These are phyloP conservation scores for Thalassiosira oceanica DNA, from an alignment of 352 stramenopile genomes.

Conservation along the genomic window DNA sequence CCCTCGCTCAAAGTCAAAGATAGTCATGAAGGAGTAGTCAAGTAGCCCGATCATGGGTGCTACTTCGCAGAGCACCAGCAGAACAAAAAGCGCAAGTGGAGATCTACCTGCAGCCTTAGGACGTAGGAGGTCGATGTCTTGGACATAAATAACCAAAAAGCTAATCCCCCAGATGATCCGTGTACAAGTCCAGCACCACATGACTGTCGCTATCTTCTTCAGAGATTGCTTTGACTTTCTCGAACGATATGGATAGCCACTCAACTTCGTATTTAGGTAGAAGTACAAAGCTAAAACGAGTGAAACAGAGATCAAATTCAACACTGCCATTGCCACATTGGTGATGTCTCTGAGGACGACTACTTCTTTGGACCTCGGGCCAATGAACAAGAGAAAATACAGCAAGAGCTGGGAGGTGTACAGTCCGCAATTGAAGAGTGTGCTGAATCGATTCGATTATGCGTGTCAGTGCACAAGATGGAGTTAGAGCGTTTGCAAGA, in stretches of 20 bases:
- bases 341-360: constrained; percentile 49
- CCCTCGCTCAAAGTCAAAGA: constrained; percentile 38
- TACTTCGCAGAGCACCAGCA: constrained; percentile 70
- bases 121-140: constrained; percentile 56
- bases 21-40: constrained; percentile 57
- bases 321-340: constrained; percentile 55
- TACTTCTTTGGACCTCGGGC: constrained; percentile 15
- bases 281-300: constrained; percentile 57
- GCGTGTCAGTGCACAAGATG: no score
- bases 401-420: constrained; percentile 64
- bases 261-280: constrained; percentile 58
- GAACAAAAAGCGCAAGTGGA: constrained; percentile 51
- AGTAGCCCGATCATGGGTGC: constrained; percentile 60
- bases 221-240: constrained; percentile 36
- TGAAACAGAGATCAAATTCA: constrained; percentile 59
- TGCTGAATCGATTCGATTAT: no score
- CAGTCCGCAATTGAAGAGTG: constrained; percentile 65
- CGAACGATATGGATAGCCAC: constrained; percentile 61
- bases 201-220: constrained; percentile 47
- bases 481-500: no score
- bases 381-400: constrained; percentile 62
- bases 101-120: constrained; percentile 46
- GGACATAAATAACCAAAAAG: constrained; percentile 52
- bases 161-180: constrained; percentile 61
- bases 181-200: constrained; percentile 54